A percentile compares a stretch with the other conserved stretches of the same genome.
Evolutionary conservation across 2,329 filamentous ascomycete genomes (phyloP).

Genomic region (Calonectria naviculata): DNA sequence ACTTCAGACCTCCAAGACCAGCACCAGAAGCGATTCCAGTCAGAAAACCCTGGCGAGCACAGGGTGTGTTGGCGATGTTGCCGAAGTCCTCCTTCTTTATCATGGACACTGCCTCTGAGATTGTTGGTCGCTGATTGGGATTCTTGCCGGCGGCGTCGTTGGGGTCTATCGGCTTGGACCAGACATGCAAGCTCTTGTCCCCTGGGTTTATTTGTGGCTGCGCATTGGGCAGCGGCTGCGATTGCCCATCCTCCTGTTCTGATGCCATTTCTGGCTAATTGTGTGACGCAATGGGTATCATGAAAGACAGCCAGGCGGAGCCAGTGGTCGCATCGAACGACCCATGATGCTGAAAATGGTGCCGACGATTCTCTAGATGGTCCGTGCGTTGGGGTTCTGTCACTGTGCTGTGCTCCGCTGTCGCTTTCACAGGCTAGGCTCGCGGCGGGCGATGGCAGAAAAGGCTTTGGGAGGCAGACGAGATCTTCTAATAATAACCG

Average conservation of each 20-base stretch:
- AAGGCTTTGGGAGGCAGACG: not conserved
- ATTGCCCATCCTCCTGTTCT: conserved; percentile 41
- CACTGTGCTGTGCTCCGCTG: conserved; percentile 15
- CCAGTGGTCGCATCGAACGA: conserved; percentile 35
- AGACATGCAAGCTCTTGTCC: conserved; percentile 50
- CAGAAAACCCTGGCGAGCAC: conserved; percentile 84
- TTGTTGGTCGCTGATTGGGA: conserved; percentile 48
- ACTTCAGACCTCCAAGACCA: conserved; percentile 78
- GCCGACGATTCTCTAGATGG: conserved; percentile 27
- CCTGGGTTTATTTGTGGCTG: conserved; percentile 26
- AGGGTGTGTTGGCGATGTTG: conserved; percentile 82
- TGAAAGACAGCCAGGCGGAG: conserved; percentile 29
- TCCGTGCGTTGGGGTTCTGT: conserved; percentile 27
- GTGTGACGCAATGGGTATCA: conserved; percentile 38
- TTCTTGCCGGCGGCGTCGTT: conserved; percentile 29
- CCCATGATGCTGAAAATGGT: conserved; percentile 40
- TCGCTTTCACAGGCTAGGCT: not conserved
- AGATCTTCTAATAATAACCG: no score
- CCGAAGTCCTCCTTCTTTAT: conserved; percentile 77
- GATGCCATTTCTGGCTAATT: conserved; percentile 51
- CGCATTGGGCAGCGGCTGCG: conserved; percentile 21
- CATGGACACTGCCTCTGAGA: conserved; percentile 71
- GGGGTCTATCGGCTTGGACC: conserved; percentile 48
- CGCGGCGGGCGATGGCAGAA: not conserved
- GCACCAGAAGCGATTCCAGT: conserved; percentile 86